Conservation (phyloP, 1,139 yeast species). For the Yamadazyma buinensis region DNA sequence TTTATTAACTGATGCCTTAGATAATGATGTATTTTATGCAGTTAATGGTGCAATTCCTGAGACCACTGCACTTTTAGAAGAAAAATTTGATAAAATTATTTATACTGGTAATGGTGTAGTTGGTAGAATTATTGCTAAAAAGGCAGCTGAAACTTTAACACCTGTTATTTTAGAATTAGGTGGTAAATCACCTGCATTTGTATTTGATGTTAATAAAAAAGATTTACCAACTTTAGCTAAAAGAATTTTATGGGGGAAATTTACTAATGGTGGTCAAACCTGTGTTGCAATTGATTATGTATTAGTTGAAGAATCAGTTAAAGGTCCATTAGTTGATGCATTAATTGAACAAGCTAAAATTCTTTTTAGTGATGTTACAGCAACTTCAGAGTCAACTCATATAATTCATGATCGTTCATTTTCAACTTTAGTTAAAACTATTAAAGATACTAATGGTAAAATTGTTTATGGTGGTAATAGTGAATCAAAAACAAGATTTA, state of each 20-base stretch:
- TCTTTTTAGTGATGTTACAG: slow-evolving; percentile 29
- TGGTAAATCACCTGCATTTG: slow-evolving; percentile 85
- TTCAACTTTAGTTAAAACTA: slow-evolving; percentile 42
- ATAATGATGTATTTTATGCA: slow-evolving; percentile 54
- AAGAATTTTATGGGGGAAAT: slow-evolving; percentile 76
- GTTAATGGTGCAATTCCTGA: slow-evolving; percentile 77
- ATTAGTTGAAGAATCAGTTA: slow-evolving; percentile 56
- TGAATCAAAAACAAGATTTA: slow-evolving; percentile 43
- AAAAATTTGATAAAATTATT: slow-evolving; percentile 76
- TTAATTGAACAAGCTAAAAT: slow-evolving; percentile 37
- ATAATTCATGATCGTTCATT: slow-evolving; percentile 61
- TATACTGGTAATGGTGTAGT: slow-evolving; percentile 81
- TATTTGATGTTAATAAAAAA: slow-evolving; percentile 47
- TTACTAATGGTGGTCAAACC: slow-evolving; percentile 83
- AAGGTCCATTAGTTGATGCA: slow-evolving; percentile 49
- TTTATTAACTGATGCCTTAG: slow-evolving; percentile 50
- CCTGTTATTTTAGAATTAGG: slow-evolving; percentile 85
- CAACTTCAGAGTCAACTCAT: slow-evolving; percentile 51
- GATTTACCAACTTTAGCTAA: slow-evolving; percentile 55
- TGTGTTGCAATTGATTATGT: slow-evolving; percentile 88
- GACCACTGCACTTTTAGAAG: slow-evolving; percentile 60
- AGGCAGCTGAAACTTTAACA: slow-evolving; percentile 81
- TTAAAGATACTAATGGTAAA: slow-evolving; percentile 55
- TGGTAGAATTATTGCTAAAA: slow-evolving; percentile 72
- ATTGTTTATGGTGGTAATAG: slow-evolving; percentile 56